Conservation (phyloP, 768 basidiomycete genomes). For the Amanita phalloides region DNA sequence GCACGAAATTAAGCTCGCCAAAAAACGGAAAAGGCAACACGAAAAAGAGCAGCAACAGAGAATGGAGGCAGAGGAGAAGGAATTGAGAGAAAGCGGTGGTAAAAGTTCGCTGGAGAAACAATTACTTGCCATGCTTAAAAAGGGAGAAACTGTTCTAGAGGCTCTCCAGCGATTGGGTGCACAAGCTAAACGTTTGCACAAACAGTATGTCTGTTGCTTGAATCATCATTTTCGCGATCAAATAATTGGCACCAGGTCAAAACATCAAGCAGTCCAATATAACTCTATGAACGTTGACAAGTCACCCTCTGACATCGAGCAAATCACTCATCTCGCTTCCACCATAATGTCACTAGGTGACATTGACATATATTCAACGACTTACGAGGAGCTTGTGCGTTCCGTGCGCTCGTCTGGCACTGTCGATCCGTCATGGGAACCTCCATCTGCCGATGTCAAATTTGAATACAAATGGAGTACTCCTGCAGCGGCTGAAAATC, state of each 20-base stretch:
- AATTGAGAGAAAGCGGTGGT: constrained; percentile 58
- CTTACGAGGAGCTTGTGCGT: constrained; percentile 79
- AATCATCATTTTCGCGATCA: not conserved
- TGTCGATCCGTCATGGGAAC: constrained; percentile 60
- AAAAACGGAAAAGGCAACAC: constrained; percentile 62
- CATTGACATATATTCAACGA: constrained; percentile 75
- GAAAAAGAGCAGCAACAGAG: constrained; percentile 65
- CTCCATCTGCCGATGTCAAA: constrained; percentile 63
- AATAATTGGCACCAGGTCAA: not conserved
- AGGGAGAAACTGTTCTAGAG: constrained; percentile 86
- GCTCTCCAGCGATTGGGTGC: constrained; percentile 79
- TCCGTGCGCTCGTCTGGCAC: constrained; percentile 60
- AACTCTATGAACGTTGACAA: constrained; percentile 29
- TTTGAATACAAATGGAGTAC: constrained; percentile 81
- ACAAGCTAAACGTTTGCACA: constrained; percentile 44
- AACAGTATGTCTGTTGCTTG: constrained; percentile 14
- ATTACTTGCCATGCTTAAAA: constrained; percentile 67
- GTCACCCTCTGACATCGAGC: constrained; percentile 51
- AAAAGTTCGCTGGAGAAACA: constrained; percentile 52
- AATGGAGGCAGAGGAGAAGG: constrained; percentile 62
- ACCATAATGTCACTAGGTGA: constrained; percentile 81
- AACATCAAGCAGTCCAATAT: not conserved
- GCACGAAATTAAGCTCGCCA: constrained; percentile 73
- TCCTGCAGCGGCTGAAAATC: constrained; percentile 32
- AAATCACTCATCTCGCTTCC: constrained; percentile 81